These are phyloP conservation scores for Arbutus unedo DNA, from an alignment of 148 eudicot genomes.

Conservation along the genomic window DNA sequence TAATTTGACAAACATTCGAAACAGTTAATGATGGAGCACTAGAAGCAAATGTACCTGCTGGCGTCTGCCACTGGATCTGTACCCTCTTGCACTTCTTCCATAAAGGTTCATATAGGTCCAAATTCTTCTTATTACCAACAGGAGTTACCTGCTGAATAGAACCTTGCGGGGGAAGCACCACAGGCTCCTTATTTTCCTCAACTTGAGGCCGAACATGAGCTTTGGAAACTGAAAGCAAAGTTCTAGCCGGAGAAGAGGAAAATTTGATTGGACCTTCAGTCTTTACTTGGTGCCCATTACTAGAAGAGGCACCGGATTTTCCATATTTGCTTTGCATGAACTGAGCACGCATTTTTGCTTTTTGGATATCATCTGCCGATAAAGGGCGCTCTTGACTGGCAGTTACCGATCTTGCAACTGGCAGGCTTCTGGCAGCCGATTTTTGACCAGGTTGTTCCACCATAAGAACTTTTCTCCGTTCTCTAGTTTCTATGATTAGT, in stretches of 20 bases:
- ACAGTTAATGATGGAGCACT: constrained; percentile 22
- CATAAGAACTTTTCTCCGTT: constrained; percentile 82
- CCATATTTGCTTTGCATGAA: constrained; percentile 65
- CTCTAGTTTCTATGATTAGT: constrained; percentile 63
- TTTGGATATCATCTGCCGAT: constrained; percentile 96
- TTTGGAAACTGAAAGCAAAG: constrained; percentile 44
- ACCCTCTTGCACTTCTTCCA: constrained; percentile 59
- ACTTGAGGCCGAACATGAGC: constrained; percentile 47
- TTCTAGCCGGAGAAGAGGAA: constrained; percentile 41
- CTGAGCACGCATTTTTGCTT: constrained; percentile 91
- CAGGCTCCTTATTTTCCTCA: constrained; percentile 56
- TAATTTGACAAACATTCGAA: constrained; percentile 25
- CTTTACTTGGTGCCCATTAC: constrained; percentile 35
- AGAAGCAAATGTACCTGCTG: constrained; percentile 70
- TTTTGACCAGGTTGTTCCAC: constrained; percentile 95
- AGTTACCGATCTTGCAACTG: constrained; percentile 40
- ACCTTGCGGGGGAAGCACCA: constrained; percentile 34
- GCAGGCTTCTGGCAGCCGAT: constrained; percentile 50
- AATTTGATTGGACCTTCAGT: constrained; percentile 40
- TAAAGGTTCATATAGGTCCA: constrained; percentile 42
- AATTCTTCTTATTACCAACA: constrained; percentile 32
- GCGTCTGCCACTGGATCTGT: constrained; percentile 73
- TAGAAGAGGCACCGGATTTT: constrained; percentile 24
- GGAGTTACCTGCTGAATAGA: constrained; percentile 33
- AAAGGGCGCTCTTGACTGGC: constrained; percentile 75